Conservation (phyloP, 129 eudicot genomes). For the Lonicera japonica region DNA sequence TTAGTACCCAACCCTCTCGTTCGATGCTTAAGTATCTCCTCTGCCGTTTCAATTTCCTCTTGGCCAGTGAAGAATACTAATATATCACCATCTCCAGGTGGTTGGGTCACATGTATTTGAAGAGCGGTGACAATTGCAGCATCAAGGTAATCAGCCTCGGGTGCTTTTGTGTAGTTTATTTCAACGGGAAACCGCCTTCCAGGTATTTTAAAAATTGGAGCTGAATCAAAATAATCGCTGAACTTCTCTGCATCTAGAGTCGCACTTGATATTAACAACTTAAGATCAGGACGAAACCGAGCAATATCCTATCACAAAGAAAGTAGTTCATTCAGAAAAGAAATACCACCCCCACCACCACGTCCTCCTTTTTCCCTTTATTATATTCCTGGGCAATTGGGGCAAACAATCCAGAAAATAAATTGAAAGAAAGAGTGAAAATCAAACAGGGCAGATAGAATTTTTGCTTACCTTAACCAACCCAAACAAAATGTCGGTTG, state of each 20-base stretch:
- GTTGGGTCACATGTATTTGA: conserved; percentile 76
- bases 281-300: conserved; percentile 72
- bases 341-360: background rate
- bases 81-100: conserved; percentile 86
- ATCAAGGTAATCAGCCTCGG: conserved; percentile 83
- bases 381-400: no score
- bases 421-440: background rate
- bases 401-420: background rate
- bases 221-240: conserved; percentile 82
- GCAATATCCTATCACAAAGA: conserved; percentile 53
- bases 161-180: conserved; percentile 77
- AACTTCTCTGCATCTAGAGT: conserved; percentile 90
- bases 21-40: conserved; percentile 79
- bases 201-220: conserved; percentile 84
- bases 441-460: background rate
- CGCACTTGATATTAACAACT: conserved; percentile 89
- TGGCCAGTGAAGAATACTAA: conserved; percentile 82
- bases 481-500: conserved; percentile 80
- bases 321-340: conserved; percentile 9
- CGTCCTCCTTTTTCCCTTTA: no score
- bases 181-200: conserved; percentile 93
- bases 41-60: conserved; percentile 91
- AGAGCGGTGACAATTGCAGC: conserved; percentile 89
- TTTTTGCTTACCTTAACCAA: conserved; percentile 64
- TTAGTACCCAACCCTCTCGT: conserved; percentile 83